phyloP scores from a whole-genome alignment of 192 early-diverging fungal genomes.

The Glomus cerebriforme region DNA sequence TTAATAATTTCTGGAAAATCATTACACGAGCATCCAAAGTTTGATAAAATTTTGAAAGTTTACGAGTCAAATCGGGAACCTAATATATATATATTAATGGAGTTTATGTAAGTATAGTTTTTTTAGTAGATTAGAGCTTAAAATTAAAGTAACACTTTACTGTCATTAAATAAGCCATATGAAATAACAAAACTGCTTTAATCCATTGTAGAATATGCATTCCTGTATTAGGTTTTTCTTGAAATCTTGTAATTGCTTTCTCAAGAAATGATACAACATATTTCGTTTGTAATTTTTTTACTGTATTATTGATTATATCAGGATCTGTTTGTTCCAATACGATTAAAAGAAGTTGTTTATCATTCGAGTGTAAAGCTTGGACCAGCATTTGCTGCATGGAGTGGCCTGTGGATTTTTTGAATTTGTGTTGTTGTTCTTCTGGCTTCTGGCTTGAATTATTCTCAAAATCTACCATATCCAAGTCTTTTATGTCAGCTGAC shows the following conservation, averaged over 20 bases:
- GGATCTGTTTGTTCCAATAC: slow-evolving; percentile 49
- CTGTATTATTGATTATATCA: slow-evolving; percentile 51
- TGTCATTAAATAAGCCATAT: slow-evolving; percentile 61
- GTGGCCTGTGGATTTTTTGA: slow-evolving; percentile 45
- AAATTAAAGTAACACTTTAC: slow-evolving; percentile 20
- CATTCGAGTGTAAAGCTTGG: slow-evolving; percentile 59
- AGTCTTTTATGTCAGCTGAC: neutral
- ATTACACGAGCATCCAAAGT: slow-evolving; percentile 47
- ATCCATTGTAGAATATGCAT: slow-evolving; percentile 53
- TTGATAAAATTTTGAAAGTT: slow-evolving; percentile 55
- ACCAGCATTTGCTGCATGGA: slow-evolving; percentile 55
- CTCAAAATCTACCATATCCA: neutral
- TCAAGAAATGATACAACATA: slow-evolving; percentile 53
- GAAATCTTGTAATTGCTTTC: slow-evolving; percentile 51
- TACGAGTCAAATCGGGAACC: slow-evolving; percentile 50
- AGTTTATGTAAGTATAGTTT: neutral
- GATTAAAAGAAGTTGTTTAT: slow-evolving; percentile 47
- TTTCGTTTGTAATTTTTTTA: slow-evolving; percentile 50
- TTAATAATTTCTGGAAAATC: slow-evolving; percentile 50
- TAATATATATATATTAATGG: neutral
- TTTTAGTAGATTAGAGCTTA: neutral
- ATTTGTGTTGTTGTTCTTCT: slow-evolving; percentile 28
- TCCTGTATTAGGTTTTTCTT: slow-evolving; percentile 50
- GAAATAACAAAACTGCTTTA: slow-evolving; percentile 49
- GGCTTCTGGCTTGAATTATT: neutral